Evolutionary conservation across 441 rosid genomes (phyloP).

Genomic region (Populus hybrid): DNA sequence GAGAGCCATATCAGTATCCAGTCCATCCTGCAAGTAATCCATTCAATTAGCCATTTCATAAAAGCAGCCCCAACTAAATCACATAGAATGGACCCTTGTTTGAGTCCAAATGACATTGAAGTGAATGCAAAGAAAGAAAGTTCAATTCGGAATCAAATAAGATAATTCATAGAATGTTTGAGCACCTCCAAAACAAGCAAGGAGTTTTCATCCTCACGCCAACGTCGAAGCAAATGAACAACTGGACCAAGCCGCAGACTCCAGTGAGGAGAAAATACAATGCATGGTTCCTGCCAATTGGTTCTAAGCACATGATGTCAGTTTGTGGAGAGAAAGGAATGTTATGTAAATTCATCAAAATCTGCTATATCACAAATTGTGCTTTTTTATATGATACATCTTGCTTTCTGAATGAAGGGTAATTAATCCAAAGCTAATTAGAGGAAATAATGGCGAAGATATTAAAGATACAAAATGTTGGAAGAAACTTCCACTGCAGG

Average conservation of each 20-base stretch:
- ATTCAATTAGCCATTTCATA: slow-evolving; percentile 12
- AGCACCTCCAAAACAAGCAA: slow-evolving; percentile 79
- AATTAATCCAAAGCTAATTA: too few relatives aligned
- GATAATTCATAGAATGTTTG: slow-evolving; percentile 3
- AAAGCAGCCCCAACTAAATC: slow-evolving; percentile 8
- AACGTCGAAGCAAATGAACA: slow-evolving; percentile 70
- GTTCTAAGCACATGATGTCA: slow-evolving; percentile 43
- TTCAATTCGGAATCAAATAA: neutral
- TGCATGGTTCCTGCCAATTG: slow-evolving; percentile 90
- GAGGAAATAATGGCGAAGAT: neutral
- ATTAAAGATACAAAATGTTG: neutral
- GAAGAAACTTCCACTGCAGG: neutral
- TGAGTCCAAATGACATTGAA: neutral
- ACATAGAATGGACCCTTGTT: neutral
- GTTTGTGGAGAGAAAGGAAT: slow-evolving; percentile 3
- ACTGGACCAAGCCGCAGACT: slow-evolving; percentile 78
- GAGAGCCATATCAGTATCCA: slow-evolving; percentile 59
- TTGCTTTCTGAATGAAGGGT: neutral
- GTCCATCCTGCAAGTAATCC: slow-evolving; percentile 48
- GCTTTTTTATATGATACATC: neutral
- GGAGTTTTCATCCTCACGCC: slow-evolving; percentile 65
- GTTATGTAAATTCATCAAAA: slow-evolving; percentile 5
- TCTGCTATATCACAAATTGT: neutral
- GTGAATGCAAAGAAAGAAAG: neutral
- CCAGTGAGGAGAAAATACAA: slow-evolving; percentile 78